These are phyloP conservation scores for Graphium sp. DNA, from an alignment of 2,329 filamentous ascomycete genomes.

Conservation along the genomic window DNA sequence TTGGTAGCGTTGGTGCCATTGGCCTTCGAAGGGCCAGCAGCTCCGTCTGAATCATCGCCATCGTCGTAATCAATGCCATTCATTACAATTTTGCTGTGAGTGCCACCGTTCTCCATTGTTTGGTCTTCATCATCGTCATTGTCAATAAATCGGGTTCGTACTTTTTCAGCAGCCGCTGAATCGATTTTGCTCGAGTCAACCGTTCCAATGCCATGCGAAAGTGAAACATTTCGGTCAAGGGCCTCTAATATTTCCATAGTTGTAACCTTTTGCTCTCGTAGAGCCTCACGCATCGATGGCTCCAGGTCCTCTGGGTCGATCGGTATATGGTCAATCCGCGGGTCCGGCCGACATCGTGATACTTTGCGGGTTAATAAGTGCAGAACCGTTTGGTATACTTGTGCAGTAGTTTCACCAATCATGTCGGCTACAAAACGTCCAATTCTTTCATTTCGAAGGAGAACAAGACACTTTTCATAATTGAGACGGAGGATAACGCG, in stretches of 20 bases:
- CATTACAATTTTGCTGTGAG: background rate
- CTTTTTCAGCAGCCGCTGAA: constrained; percentile 27
- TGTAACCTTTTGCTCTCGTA: constrained; percentile 25
- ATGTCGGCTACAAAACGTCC: constrained; percentile 53
- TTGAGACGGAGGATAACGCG: constrained; percentile 65
- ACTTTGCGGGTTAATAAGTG: constrained; percentile 52
- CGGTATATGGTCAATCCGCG: constrained; percentile 29
- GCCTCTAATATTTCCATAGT: constrained; percentile 39
- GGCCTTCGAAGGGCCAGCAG: constrained; percentile 6
- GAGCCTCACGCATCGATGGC: no score
- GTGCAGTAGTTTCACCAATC: constrained; percentile 56
- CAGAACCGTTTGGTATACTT: constrained; percentile 63
- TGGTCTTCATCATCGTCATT: constrained; percentile 9
- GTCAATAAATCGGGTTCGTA: constrained; percentile 13
- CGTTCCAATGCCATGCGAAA: constrained; percentile 40
- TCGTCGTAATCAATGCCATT: constrained; percentile 17
- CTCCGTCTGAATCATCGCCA: constrained; percentile 16
- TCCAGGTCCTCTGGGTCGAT: no score
- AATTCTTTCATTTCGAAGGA: constrained; percentile 64
- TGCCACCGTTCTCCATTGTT: no score
- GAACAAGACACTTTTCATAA: constrained; percentile 68
- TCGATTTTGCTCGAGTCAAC: constrained; percentile 27
- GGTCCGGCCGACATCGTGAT: constrained; percentile 46
- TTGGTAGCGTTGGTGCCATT: constrained; percentile 3
- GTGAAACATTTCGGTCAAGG: constrained; percentile 32